Evolutionary conservation across 2,329 filamentous ascomycete genomes (phyloP).

Genomic region (Tolypocladium amazonense): DNA sequence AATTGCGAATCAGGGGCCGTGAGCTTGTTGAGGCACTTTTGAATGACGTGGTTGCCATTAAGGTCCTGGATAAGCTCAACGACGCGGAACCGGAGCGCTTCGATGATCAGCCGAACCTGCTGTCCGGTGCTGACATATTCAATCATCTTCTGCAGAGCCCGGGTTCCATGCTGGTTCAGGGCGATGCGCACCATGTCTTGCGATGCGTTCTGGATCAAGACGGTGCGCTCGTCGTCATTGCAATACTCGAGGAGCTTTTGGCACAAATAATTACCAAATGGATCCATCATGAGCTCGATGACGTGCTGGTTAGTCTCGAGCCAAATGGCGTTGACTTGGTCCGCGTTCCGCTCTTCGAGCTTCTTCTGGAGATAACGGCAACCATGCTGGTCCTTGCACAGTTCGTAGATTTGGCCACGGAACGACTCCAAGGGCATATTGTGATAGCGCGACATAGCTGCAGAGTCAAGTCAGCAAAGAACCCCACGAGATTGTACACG

Average conservation of each 20-base stretch:
- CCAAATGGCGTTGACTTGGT: constrained; percentile 88
- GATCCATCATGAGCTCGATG: constrained; percentile 96
- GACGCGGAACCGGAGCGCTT: constrained; percentile 71
- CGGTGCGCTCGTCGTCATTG: constrained; percentile 89
- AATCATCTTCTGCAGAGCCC: constrained; percentile 98
- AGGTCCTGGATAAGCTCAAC: constrained; percentile 94
- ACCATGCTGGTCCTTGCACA: constrained; percentile 97
- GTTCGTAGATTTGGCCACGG: constrained; percentile 70
- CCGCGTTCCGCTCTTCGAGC: constrained; percentile 76
- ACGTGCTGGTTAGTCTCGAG: constrained; percentile 88
- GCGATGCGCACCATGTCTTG: constrained; percentile 86
- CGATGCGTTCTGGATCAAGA: constrained; percentile 81
- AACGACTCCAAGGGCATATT: constrained; percentile 75
- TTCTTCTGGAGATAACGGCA: constrained; percentile 97
- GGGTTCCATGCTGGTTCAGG: constrained; percentile 92
- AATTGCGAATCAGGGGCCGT: constrained; percentile 78
- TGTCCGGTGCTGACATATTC: constrained; percentile 82
- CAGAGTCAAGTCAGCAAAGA: constrained; percentile 16
- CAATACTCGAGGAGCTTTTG: constrained; percentile 96
- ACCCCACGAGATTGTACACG: too few relatives aligned
- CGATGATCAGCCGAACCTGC: constrained; percentile 81
- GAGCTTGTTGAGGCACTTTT: constrained; percentile 96
- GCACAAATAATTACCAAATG: constrained; percentile 98
- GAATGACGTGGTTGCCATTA: constrained; percentile 97
- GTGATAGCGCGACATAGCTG: constrained; percentile 68